phyloP scores from a whole-genome alignment of 2,329 filamentous ascomycete species.

The Capronia epimyces region DNA sequence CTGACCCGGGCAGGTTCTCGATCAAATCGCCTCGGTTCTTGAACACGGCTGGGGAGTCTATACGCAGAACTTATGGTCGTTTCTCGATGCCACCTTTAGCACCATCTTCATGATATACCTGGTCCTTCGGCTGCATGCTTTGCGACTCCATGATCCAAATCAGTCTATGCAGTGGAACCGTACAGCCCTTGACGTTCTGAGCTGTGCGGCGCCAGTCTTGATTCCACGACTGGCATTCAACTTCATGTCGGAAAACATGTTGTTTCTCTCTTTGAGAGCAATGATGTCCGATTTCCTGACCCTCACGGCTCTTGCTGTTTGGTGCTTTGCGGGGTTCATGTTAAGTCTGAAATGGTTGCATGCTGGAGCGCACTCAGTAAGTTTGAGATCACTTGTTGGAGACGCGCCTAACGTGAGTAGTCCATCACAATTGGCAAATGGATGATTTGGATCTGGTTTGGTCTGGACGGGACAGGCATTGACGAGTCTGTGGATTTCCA shows the following conservation, averaged over 20 bases:
- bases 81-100: constrained; percentile 75
- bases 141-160: constrained; percentile 10
- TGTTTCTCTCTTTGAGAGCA: constrained; percentile 72
- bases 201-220: constrained; percentile 70
- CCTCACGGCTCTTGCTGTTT: constrained; percentile 66
- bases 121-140: constrained; percentile 51
- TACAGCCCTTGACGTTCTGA: constrained; percentile 43
- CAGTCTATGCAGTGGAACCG: constrained; percentile 13
- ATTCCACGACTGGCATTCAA: constrained; percentile 78
- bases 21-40: constrained; percentile 69
- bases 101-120: constrained; percentile 66
- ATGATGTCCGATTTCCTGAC: constrained; percentile 86
- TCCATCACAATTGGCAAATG: constrained; percentile 72
- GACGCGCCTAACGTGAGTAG: constrained; percentile 25
- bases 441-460: constrained; percentile 94
- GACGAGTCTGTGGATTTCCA: constrained; percentile 64
- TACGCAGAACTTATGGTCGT: constrained; percentile 83
- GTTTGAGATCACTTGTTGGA: neutral
- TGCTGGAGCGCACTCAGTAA: constrained; percentile 50
- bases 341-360: constrained; percentile 70
- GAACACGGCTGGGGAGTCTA: constrained; percentile 77
- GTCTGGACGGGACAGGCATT: constrained; percentile 66
- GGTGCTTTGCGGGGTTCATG: constrained; percentile 80
- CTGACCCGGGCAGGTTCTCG: constrained; percentile 42
- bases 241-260: constrained; percentile 73